Evolutionary conservation across 805 yeast genomes (phyloP).

Genomic region (Nakazawaea laoshanensis): DNA sequence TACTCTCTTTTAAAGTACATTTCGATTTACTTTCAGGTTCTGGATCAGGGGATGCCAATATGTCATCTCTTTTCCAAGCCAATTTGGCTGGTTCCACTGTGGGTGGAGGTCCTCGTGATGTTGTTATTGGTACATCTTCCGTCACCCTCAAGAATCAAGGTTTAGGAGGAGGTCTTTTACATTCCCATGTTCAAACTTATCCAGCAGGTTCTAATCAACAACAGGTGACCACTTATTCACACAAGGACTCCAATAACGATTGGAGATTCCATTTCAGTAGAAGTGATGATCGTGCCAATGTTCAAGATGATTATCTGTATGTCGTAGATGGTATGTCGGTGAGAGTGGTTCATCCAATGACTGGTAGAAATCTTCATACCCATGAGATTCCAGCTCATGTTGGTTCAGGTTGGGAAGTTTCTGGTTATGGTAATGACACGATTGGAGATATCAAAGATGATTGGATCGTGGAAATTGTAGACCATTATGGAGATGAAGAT

Average conservation of each 20-base stretch:
- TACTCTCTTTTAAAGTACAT: slow-evolving; percentile 65
- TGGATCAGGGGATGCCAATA: slow-evolving; percentile 87
- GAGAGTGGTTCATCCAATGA: slow-evolving; percentile 61
- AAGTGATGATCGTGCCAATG: slow-evolving; percentile 26
- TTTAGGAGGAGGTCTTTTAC: slow-evolving; percentile 69
- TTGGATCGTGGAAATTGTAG: slow-evolving; percentile 82
- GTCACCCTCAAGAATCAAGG: slow-evolving; percentile 70
- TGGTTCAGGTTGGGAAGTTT: slow-evolving; percentile 66
- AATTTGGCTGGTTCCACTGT: slow-evolving; percentile 65
- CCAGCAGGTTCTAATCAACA: slow-evolving; percentile 96
- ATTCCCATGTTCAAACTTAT: slow-evolving; percentile 78
- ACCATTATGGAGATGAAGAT: slow-evolving; percentile 48
- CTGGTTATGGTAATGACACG: slow-evolving; percentile 72
- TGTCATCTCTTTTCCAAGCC: slow-evolving; percentile 85
- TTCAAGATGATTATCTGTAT: slow-evolving; percentile 21
- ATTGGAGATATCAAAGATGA: slow-evolving; percentile 79
- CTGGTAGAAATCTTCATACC: slow-evolving; percentile 75
- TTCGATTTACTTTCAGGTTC: slow-evolving; percentile 64
- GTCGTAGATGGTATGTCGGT: slow-evolving; percentile 59
- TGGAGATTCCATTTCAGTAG: slow-evolving; percentile 66
- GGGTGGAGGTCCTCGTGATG: slow-evolving; percentile 55
- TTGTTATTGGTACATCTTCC: slow-evolving; percentile 48
- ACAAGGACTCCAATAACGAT: slow-evolving; percentile 80
- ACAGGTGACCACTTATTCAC: slow-evolving; percentile 89
- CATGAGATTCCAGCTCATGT: slow-evolving; percentile 76